Evolutionary conservation across 2,329 filamentous ascomycete species (phyloP), one percentile per base, ranked within the genome.

Genomic region (Cordyceps tenuipes): DNA sequence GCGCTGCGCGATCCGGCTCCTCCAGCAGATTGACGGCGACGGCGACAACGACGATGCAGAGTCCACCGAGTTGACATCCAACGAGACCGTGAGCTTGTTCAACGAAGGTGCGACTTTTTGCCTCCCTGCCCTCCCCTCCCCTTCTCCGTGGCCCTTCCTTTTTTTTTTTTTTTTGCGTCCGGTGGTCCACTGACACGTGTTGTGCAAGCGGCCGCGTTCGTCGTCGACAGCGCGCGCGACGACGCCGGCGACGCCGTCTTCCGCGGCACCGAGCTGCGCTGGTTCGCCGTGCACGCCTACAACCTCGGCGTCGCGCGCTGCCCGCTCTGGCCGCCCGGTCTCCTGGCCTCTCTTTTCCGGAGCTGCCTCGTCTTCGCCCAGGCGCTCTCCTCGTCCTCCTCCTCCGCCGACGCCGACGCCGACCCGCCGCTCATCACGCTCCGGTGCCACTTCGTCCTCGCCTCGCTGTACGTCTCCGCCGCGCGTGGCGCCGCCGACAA

Each of bases 211-310:
- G 48, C 57, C 7, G 43, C 36, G 17, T 59, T 53, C 13, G 49
- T 54, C 6, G 29, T 41, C 19, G 36, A 21, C 39, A 39, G 41
- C 29, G 41, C 29, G n/a, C 49, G 29, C 13, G 75, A 75, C 63
- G 69, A 66, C 46, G 66, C 74, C 19, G 76, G 75, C 9, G 71
- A 73, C 36, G 82, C 73, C 63, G 61, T 79, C 1, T 91, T 91
- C 67, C 82, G 80, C 0, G 61, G 79, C 0, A 70, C 77, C 3
- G 91, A 96, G 66, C 76, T 95, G 3, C 82, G 92, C 65, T 96
- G 91, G 91, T 92, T 96, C 69, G 87, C 86, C 43, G 86, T 86
- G 63, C 93, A 89, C 63, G 81, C 88, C 1, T 96, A 95, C 75
- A 95, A 94, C 64, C 71, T 91, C 7, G 86, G 85, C 0, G 72